phyloP scores from a whole-genome alignment of 2,329 filamentous ascomycete genomes.

The Monilinia aucupariae region DNA sequence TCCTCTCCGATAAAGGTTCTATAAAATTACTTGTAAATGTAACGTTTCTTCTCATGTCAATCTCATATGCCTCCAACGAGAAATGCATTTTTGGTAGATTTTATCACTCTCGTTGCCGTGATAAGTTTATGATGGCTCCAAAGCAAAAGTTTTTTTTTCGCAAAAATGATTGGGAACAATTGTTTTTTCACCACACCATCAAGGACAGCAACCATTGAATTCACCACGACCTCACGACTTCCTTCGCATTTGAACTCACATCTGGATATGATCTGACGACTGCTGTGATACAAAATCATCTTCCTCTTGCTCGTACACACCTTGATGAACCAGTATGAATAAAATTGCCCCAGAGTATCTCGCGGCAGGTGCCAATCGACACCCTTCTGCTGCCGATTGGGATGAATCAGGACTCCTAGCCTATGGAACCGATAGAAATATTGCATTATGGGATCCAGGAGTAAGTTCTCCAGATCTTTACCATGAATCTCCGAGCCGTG shows the following conservation, averaged over 20 bases:
- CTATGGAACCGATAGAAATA: constrained; percentile 82
- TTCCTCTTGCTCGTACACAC: constrained; percentile 1
- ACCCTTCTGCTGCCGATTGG: constrained; percentile 90
- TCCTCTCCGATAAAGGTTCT: not conserved
- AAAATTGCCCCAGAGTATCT: constrained; percentile 31
- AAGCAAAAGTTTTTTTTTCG: constrained; percentile 13
- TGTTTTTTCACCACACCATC: constrained; percentile 14
- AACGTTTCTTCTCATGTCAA: not conserved
- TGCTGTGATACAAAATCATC: not conserved
- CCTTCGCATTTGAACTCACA: not conserved
- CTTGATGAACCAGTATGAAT: constrained; percentile 23
- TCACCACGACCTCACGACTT: not conserved
- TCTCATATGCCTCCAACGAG: too few species aligned
- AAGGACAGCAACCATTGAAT: not conserved
- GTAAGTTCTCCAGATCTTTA: constrained; percentile 45
- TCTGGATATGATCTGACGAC: not conserved
- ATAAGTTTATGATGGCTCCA: not conserved
- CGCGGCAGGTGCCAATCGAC: constrained; percentile 78
- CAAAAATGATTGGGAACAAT: constrained; percentile 6
- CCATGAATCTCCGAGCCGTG: not conserved
- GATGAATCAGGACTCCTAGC: constrained; percentile 67
- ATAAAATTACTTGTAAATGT: not conserved
- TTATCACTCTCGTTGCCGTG: not conserved
- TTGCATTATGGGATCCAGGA: constrained; percentile 80
- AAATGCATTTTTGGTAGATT: not conserved